Evolutionary conservation across 805 yeast species (phyloP), one percentile per base, ranked within the genome.

Genomic region (Kuraishia capsulata): DNA sequence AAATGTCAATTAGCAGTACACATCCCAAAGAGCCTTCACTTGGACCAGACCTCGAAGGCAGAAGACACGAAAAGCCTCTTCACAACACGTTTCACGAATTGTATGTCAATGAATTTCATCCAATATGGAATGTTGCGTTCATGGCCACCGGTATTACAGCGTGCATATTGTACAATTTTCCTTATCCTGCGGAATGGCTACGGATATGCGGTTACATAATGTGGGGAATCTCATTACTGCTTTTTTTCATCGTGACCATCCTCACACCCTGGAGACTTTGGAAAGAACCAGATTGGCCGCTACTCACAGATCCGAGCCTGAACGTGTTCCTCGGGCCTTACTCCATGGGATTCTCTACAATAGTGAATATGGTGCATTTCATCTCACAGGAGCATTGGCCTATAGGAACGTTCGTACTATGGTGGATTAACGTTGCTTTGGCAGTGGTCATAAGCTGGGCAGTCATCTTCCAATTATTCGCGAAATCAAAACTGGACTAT

Each of bases 141-240:
- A 88, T 88, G 96, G 96, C 95, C 2, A 71, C 81, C 3, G 95
- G 96, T 2, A 83, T 87, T 30, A 62, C 85, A 1, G 63, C 84
- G 3, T 54, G 72, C 29, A 61, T 85, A 3, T 62, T 88, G 28
- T 71, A 75, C 54, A 54, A 64, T 25, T 87, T 81, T 53, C 87
- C 95, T 0, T 53, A 50, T 29, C 47, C 48, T 20, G 40, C 49
- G 24, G 42, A 41, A 11, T 46, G 45, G 30, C 46, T 52, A 5
- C 33, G 51, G 23, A 43, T 51, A 4, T 43, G 47, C 31, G 54
- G 53, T 2, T 39, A 49, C 16, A 51, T 51, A 11, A 41, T 51
- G 46, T 87, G 78, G 64, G 80, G 71, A 8, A 50, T 79, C 10
- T 73, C 84, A 8, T 54, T 76, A 23, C 37, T 71, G 8, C 62